Conservation (phyloP, 2,329 filamentous ascomycete genomes). For the Penicillium occitanis region DNA sequence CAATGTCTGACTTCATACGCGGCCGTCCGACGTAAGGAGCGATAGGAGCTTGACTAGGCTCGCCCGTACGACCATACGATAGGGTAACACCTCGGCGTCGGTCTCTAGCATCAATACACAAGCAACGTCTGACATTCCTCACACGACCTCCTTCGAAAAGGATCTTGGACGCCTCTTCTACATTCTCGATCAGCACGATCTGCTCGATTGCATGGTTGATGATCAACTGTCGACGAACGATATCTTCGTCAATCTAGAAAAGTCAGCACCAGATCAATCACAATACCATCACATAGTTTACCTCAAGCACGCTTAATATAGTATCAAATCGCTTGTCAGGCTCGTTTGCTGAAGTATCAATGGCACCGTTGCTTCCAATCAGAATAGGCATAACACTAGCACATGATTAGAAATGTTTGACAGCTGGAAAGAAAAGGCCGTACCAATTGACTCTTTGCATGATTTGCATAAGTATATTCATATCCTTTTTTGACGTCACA, state of each 20-base stretch:
- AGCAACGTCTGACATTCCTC: slow-evolving; percentile 70
- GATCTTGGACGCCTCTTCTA: slow-evolving; percentile 64
- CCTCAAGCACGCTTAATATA: slow-evolving; percentile 71
- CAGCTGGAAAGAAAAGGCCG: slow-evolving; percentile 23
- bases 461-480: slow-evolving; percentile 63
- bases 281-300: slow-evolving; percentile 32
- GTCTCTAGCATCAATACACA: slow-evolving; percentile 63
- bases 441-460: slow-evolving; percentile 62
- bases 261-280: not conserved
- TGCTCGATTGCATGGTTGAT: slow-evolving; percentile 84
- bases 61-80: slow-evolving; percentile 50
- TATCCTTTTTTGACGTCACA: slow-evolving; percentile 74
- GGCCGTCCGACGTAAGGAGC: slow-evolving; percentile 54
- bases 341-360: slow-evolving; percentile 65
- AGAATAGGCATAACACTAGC: slow-evolving; percentile 57
- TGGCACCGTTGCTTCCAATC: slow-evolving; percentile 60
- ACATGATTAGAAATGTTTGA: slow-evolving; percentile 22
- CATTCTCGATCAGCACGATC: slow-evolving; percentile 70
- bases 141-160: slow-evolving; percentile 66
- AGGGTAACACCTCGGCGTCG: slow-evolving; percentile 62
- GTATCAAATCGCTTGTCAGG: slow-evolving; percentile 73
- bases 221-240: slow-evolving; percentile 77
- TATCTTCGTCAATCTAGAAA: slow-evolving; percentile 68
- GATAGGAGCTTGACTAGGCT: slow-evolving; percentile 54
- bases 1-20: slow-evolving; percentile 78